Evolutionary conservation across 768 basidiomycete species (phyloP).

Genomic region (Mycena olivaceomarginata): DNA sequence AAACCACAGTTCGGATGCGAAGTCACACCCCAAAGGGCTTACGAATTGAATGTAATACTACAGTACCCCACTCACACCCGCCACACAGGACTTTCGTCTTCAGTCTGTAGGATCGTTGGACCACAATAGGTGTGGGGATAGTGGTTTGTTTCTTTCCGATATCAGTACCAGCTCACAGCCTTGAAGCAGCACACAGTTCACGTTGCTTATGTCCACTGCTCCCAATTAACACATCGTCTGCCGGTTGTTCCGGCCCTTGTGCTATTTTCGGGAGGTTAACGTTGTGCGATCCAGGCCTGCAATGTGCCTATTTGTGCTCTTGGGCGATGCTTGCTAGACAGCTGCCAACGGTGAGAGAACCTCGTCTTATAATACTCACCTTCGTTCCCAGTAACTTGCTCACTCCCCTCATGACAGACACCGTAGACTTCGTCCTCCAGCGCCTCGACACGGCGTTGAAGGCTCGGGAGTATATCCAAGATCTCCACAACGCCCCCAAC

Average conservation of each 20-base stretch:
- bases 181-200: no score
- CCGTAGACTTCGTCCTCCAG: not conserved
- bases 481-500: not conserved
- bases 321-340: not conserved
- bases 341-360: not conserved
- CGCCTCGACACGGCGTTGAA: not conserved
- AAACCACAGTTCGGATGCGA: no score
- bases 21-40: no score
- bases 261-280: not conserved
- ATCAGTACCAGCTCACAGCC: no score
- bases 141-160: no score
- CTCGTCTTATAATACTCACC: not conserved
- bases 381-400: not conserved
- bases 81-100: no score
- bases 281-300: not conserved
- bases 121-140: no score
- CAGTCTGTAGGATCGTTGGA: no score
- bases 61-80: no score
- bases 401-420: slow-evolving; percentile 1
- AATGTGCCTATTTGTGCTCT: not conserved
- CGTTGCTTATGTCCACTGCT: no score
- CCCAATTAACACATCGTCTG: no score
- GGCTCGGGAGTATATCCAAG: not conserved
- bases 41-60: no score
- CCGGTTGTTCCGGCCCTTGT: not conserved